These are phyloP conservation scores for Calophaca sinica DNA, from an alignment of 306 rosid species.

Conservation along the genomic window DNA sequence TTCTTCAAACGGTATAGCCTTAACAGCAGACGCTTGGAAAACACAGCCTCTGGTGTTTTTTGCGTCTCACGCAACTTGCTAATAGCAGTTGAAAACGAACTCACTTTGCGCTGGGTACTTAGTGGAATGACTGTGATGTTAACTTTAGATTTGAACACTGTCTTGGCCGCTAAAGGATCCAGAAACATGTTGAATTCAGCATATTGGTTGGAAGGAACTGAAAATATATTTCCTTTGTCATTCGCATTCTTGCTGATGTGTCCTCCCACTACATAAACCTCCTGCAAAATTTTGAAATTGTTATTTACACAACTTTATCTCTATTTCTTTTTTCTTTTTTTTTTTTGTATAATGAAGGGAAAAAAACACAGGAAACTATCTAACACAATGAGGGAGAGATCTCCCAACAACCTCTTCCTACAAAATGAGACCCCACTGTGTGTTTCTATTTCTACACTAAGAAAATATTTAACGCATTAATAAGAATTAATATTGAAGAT, in stretches of 20 bases:
- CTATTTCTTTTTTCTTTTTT: neutral
- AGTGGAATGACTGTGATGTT: conserved; percentile 82
- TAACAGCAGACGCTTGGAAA: conserved; percentile 58
- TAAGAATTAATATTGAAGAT: no score
- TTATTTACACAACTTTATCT: neutral
- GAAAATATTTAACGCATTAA: no score
- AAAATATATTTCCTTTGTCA: conserved; percentile 78
- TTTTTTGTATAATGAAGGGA: no score
- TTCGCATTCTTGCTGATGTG: conserved; percentile 55
- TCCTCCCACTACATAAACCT: conserved; percentile 86
- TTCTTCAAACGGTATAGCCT: conserved; percentile 63
- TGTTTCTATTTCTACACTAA: no score
- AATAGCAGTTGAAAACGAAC: conserved; percentile 59
- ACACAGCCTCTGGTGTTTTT: conserved; percentile 70
- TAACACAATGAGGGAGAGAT: no score
- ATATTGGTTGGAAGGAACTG: conserved; percentile 69
- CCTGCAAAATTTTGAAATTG: conserved; percentile 55
- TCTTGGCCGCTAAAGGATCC: conserved; percentile 87
- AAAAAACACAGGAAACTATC: no score
- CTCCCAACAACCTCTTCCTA: no score
- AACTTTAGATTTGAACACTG: conserved; percentile 66
- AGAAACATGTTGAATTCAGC: conserved; percentile 91
- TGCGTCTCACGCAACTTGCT: conserved; percentile 32
- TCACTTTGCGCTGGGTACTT: conserved; percentile 56
- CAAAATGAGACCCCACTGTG: no score